A percentile compares a stretch with the other conserved stretches of the same genome.
Conservation (phyloP, 2,329 filamentous ascomycete species). For the Zymoseptoria crescenta region DNA sequence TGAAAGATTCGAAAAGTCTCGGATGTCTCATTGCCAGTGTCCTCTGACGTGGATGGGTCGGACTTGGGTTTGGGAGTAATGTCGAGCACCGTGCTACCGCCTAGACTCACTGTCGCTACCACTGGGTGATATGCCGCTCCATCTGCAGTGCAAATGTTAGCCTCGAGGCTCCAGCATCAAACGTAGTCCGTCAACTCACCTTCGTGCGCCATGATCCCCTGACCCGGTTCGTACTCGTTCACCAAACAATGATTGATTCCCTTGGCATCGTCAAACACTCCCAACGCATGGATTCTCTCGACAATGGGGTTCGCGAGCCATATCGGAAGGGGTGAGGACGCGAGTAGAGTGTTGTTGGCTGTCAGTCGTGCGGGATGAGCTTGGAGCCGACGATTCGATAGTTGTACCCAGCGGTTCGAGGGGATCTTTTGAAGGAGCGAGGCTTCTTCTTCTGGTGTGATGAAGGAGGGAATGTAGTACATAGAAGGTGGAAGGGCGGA, state of each 20-base stretch:
- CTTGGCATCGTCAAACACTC: conserved; percentile 56
- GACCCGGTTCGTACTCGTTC: conserved; percentile 80
- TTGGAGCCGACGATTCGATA: conserved; percentile 84
- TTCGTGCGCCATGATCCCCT: conserved; percentile 97
- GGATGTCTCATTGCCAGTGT: conserved; percentile 41
- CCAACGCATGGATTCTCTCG: conserved; percentile 43
- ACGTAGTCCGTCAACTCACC: neutral
- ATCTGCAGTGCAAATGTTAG: conserved; percentile 41
- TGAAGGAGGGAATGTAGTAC: conserved; percentile 83
- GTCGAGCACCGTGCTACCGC: conserved; percentile 68
- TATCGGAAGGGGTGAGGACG: conserved; percentile 57
- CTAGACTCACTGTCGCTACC: conserved; percentile 85
- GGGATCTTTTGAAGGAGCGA: conserved; percentile 60
- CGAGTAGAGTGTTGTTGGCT: conserved; percentile 64
- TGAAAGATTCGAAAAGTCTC: conserved; percentile 60
- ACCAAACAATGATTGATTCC: conserved; percentile 85
- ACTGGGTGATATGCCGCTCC: conserved; percentile 78
- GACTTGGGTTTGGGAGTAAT: conserved; percentile 42
- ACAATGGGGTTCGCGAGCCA: conserved; percentile 70
- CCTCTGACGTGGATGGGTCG: conserved; percentile 37
- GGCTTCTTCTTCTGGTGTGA: conserved; percentile 65
- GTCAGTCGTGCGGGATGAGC: conserved; percentile 81
- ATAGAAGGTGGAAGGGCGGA: conserved; percentile 41
- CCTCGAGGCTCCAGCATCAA: neutral
- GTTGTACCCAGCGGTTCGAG: conserved; percentile 65